Percentiles rank a stretch among this genome's conserved stretches.
Evolutionary conservation across 2,329 filamentous ascomycete genomes (phyloP).

Genomic region (Penicillium sp.): DNA sequence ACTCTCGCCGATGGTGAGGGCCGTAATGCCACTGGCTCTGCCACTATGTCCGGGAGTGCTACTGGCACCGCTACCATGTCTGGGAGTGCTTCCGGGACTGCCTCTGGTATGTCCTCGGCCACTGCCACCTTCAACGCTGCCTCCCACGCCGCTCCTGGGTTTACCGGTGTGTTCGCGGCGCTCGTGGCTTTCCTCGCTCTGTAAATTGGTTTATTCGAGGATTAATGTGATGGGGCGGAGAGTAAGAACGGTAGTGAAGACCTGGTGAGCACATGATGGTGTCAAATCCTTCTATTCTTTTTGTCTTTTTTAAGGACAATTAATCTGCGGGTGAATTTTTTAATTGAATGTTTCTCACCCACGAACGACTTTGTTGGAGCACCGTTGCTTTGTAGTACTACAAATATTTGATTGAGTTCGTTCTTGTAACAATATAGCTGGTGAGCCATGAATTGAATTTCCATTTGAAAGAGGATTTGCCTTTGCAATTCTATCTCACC

Average conservation of each 20-base stretch:
- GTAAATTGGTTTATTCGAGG: not conserved
- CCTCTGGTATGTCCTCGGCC: not conserved
- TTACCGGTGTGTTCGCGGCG: slow-evolving; percentile 7
- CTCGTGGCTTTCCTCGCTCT: slow-evolving; percentile 9
- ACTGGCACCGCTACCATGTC: not conserved
- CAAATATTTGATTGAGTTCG: not conserved
- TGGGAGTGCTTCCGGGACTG: not conserved
- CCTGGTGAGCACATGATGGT: not conserved
- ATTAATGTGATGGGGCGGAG: not conserved
- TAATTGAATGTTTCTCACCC: not conserved
- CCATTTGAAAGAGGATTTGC: not conserved
- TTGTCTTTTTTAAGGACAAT: not conserved
- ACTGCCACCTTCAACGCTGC: slow-evolving; percentile 11
- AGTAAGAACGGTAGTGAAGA: not conserved
- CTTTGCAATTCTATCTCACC: not conserved
- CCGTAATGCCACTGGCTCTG: slow-evolving; percentile 10
- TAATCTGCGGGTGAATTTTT: not conserved
- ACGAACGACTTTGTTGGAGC: not conserved
- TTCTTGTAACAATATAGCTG: not conserved
- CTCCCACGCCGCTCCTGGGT: slow-evolving; percentile 8
- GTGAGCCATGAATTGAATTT: not conserved
- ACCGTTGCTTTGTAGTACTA: not conserved
- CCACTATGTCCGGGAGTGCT: slow-evolving; percentile 2
- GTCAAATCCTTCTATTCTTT: slow-evolving; percentile 4
- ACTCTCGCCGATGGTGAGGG: slow-evolving; percentile 24